A percentile compares a stretch with the other conserved stretches of the same genome.
Conservation (phyloP, 78 protist genomes). For the Bigelowiella natans region DNA sequence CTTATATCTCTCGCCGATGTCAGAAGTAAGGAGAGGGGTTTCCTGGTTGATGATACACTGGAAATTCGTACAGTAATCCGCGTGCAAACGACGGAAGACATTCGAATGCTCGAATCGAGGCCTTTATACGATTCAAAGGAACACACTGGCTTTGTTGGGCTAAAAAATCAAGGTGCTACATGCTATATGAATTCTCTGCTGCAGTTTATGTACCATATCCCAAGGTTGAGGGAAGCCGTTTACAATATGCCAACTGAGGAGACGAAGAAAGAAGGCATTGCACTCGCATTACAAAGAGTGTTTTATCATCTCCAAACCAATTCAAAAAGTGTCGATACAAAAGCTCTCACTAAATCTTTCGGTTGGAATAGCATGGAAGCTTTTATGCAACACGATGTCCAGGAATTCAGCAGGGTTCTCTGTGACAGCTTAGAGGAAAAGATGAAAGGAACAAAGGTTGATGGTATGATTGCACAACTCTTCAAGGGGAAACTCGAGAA, state of each 20-base stretch:
- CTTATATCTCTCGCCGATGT: background rate
- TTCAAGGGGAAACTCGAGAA: constrained; percentile 66
- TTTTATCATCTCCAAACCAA: constrained; percentile 53
- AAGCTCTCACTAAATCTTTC: constrained; percentile 44
- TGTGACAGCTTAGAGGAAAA: constrained; percentile 80
- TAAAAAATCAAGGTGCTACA: constrained; percentile 70
- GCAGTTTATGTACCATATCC: constrained; percentile 60
- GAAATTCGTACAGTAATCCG: background rate
- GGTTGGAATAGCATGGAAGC: constrained; percentile 83
- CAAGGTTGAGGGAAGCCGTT: constrained; percentile 49
- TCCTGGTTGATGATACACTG: background rate
- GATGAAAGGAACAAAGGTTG: constrained; percentile 81
- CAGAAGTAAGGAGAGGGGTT: background rate
- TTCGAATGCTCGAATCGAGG: background rate
- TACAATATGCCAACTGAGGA: constrained; percentile 42
- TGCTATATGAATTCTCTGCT: constrained; percentile 72
- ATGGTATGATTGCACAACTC: constrained; percentile 66
- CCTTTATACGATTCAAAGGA: constrained; percentile 29
- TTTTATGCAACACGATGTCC: constrained; percentile 92
- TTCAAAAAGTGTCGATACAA: constrained; percentile 32
- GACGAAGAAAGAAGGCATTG: constrained; percentile 1
- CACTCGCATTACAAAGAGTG: constrained; percentile 57
- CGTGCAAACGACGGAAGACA: background rate
- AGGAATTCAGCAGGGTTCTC: constrained; percentile 86
- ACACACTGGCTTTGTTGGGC: constrained; percentile 58